These are phyloP conservation scores for Starmerella powellii DNA, from an alignment of 805 yeast species.

Conservation along the genomic window DNA sequence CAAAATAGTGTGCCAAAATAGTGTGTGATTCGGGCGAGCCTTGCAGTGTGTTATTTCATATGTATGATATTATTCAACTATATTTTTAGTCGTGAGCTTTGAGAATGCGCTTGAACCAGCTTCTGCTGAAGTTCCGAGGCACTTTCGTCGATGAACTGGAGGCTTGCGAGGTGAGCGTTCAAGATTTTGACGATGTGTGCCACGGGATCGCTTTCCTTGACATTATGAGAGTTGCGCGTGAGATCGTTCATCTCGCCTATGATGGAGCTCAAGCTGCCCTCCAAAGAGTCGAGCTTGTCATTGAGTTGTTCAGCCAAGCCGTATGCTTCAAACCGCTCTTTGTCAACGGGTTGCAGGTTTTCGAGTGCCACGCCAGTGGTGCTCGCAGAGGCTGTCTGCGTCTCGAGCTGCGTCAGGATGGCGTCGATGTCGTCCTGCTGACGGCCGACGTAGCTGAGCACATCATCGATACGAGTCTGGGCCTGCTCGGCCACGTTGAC, in stretches of 20 bases:
- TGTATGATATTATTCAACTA: too few relatives aligned
- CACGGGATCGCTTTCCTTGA: slow-evolving; percentile 36
- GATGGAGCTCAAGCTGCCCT: slow-evolving; percentile 41
- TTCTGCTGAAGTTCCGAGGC: slow-evolving; percentile 59
- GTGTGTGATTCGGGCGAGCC: not conserved
- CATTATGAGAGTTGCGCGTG: slow-evolving; percentile 65
- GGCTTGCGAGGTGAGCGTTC: slow-evolving; percentile 78
- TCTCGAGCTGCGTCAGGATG: slow-evolving; percentile 71
- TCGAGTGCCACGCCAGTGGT: slow-evolving; percentile 19
- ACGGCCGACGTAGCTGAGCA: slow-evolving; percentile 68
- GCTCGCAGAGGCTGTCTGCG: slow-evolving; percentile 31
- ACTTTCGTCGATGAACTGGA: slow-evolving; percentile 72
- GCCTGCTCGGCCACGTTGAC: slow-evolving; percentile 73
- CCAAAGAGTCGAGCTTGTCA: slow-evolving; percentile 65
- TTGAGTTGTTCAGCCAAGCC: slow-evolving; percentile 74
- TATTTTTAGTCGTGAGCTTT: slow-evolving; percentile 10
- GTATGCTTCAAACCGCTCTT: slow-evolving; percentile 81
- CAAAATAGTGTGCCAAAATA: not conserved
- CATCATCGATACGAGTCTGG: slow-evolving; percentile 77
- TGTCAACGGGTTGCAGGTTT: slow-evolving; percentile 43
- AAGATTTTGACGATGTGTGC: slow-evolving; percentile 57
- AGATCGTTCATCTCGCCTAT: slow-evolving; percentile 34
- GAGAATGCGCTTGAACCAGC: slow-evolving; percentile 31
- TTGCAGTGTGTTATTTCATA: too few relatives aligned
- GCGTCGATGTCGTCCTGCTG: slow-evolving; percentile 87